Base-by-base conservation (phyloP, 2,329 filamentous ascomycete genomes). In the Chaetomiaceae sp. region DNA sequence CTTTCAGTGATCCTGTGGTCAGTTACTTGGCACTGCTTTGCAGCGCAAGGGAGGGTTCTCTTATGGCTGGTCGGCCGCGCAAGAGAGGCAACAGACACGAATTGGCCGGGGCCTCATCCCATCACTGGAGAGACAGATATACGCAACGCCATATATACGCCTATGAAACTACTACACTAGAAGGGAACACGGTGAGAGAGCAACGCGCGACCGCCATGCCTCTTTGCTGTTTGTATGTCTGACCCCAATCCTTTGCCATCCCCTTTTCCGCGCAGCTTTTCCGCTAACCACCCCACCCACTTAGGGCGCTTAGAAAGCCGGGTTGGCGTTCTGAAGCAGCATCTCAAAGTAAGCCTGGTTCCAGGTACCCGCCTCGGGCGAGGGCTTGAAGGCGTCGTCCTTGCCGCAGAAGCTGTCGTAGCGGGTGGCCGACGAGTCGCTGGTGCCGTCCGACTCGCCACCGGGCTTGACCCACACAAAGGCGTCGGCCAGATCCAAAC, bases 381-480 rank as follows among this genome's bases (percentile, higher is more conserved):
- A 62, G 22, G 72, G 72, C 64, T 71, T 64, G 67, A 63, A 69
- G 45, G 71, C 68, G 45, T 71, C 70, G 37, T 60, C 27, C 64
- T 68, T 68, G 49, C 69, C 69, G 61, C 69, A 72, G 66, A 70
- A 70, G 57, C 60, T 64, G 63, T 71, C 69, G 61, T 69, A 72
- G 49, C 69, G 66, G 40, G 29, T 51, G 39, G 69, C 68, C 29
- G 62, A 65, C 37, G 52, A 59, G 65, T 71, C 69, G 61, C 65
- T 68, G 40, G 69, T 72, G n/a, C 70, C 70, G 49, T 72, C 68
- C 15, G 65, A 87, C 66, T 77, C 75, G 55, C 75, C 75, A 60
- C 82, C 82, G 15, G 83, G 83, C 75, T 86, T 86, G 63, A 84
- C 71, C 83, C 82, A 85, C 45, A 85, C 82, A 59, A 85, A 82